phyloP scores from a whole-genome alignment of 495 filamentous ascomycete species.

The Lasiosphaeriaceae sp. region DNA sequence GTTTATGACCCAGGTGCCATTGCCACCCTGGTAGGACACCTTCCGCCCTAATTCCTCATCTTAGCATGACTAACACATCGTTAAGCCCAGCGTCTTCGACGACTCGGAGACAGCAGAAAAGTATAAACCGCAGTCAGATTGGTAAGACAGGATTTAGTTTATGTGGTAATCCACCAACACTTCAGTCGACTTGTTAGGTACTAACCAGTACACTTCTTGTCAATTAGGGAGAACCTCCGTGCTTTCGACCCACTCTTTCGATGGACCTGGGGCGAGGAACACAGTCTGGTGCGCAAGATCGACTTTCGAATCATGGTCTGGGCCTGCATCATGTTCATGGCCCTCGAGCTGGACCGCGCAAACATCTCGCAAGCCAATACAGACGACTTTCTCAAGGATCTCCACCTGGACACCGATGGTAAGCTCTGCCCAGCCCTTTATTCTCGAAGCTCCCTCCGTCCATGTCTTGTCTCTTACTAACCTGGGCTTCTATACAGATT shows the following conservation, averaged over 20 bases:
- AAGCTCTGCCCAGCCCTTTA: not conserved
- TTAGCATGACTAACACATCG: not conserved
- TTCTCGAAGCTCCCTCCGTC: not conserved
- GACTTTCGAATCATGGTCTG: constrained; percentile 48
- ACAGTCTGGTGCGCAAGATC: constrained; percentile 34
- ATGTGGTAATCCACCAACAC: not conserved
- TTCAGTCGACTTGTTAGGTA: too few relatives aligned
- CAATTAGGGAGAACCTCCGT: constrained; percentile 42
- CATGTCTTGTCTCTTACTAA: too few relatives aligned
- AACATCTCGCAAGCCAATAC: constrained; percentile 49
- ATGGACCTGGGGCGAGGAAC: constrained; percentile 44
- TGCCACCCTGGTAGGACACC: constrained; percentile 46
- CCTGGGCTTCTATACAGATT: constrained; percentile 39
- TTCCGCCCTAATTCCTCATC: not conserved
- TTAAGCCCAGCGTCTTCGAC: constrained; percentile 44
- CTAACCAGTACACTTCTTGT: too few relatives aligned
- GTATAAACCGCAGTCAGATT: constrained; percentile 35
- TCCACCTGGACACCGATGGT: constrained; percentile 36
- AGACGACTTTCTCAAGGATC: constrained; percentile 36
- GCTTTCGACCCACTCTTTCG: constrained; percentile 38
- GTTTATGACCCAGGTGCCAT: constrained; percentile 49
- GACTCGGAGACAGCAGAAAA: constrained; percentile 33
- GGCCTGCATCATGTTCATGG: constrained; percentile 79
- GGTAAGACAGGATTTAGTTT: constrained; percentile 21
- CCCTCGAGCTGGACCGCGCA: constrained; percentile 73